These are phyloP conservation scores for Xylaria intraflava DNA, from an alignment of 495 filamentous ascomycete genomes.

Conservation along the genomic window DNA sequence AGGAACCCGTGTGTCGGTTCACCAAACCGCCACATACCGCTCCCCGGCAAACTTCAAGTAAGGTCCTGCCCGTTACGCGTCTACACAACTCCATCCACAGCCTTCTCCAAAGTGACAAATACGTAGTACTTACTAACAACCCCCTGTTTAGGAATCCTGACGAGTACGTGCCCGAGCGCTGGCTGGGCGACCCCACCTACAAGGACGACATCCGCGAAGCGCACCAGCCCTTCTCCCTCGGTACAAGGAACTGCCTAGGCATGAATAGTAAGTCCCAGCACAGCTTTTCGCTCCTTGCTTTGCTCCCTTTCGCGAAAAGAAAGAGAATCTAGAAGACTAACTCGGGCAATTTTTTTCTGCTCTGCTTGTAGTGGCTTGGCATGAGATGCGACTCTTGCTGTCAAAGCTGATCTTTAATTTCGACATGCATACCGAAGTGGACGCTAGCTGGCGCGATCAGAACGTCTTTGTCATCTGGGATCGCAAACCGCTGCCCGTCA, in stretches of 20 bases:
- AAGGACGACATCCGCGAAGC: conserved; percentile 29
- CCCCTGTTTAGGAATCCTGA: conserved; percentile 24
- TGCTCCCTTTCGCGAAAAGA: too few relatives aligned
- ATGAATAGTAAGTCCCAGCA: conserved; percentile 20
- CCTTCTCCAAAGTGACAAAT: conserved; percentile 15
- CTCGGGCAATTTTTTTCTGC: neutral
- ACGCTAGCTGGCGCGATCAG: conserved; percentile 21
- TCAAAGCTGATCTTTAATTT: conserved; percentile 34
- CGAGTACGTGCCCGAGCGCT: conserved; percentile 39
- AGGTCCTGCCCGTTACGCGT: neutral
- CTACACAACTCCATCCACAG: neutral
- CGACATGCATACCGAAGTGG: conserved; percentile 33
- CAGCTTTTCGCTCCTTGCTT: neutral
- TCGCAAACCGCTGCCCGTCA: conserved; percentile 24
- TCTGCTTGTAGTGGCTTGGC: conserved; percentile 34
- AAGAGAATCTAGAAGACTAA: conserved; percentile 1
- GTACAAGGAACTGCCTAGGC: conserved; percentile 25
- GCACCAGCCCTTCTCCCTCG: conserved; percentile 26
- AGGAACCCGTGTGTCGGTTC: conserved; percentile 35
- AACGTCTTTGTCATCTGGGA: conserved; percentile 21
- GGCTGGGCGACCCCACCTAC: conserved; percentile 20
- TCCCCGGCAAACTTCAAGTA: conserved; percentile 34
- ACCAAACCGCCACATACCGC: conserved; percentile 27
- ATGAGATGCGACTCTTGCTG: conserved; percentile 34
- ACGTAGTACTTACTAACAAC: neutral